phyloP scores from a whole-genome alignment of 306 rosid species.

The Calophaca sinica region DNA sequence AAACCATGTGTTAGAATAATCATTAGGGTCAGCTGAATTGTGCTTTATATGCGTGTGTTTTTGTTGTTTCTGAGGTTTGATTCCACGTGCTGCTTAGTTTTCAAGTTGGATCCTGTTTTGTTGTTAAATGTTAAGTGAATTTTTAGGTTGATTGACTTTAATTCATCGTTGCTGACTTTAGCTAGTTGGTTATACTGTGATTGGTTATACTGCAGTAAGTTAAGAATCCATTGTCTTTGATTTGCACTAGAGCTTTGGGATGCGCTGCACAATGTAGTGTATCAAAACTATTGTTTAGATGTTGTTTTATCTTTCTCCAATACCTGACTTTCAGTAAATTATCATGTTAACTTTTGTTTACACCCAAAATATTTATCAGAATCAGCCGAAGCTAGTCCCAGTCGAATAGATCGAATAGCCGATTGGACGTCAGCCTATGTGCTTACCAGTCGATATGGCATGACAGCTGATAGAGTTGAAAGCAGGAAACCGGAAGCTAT shows the following conservation, averaged over 20 bases:
- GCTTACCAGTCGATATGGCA: too few species aligned
- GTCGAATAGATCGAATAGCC: too few species aligned
- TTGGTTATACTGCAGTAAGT: background rate
- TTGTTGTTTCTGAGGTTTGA: constrained; percentile 14
- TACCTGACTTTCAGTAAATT: background rate
- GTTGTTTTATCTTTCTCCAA: background rate
- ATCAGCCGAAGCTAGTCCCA: too few species aligned
- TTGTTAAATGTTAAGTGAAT: constrained; percentile 19
- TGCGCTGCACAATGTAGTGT: background rate
- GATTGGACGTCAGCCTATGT: too few species aligned
- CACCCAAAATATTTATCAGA: too few species aligned
- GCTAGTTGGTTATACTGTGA: background rate
- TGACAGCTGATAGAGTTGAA: too few species aligned
- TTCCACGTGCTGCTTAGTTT: constrained; percentile 22
- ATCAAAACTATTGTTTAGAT: background rate
- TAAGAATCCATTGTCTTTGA: constrained; percentile 2
- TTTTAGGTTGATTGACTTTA: constrained; percentile 25
- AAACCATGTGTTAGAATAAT: constrained; percentile 3
- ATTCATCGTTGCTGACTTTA: constrained; percentile 6
- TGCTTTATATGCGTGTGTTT: background rate
- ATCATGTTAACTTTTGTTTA: too few species aligned
- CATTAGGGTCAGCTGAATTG: constrained; percentile 39
- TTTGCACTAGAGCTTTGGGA: constrained; percentile 15
- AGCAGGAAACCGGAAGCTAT: too few species aligned
- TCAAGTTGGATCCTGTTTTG: constrained; percentile 40